Evolutionary conservation across 2,329 filamentous ascomycete genomes (phyloP).

Genomic region (Phialophora expanda): DNA sequence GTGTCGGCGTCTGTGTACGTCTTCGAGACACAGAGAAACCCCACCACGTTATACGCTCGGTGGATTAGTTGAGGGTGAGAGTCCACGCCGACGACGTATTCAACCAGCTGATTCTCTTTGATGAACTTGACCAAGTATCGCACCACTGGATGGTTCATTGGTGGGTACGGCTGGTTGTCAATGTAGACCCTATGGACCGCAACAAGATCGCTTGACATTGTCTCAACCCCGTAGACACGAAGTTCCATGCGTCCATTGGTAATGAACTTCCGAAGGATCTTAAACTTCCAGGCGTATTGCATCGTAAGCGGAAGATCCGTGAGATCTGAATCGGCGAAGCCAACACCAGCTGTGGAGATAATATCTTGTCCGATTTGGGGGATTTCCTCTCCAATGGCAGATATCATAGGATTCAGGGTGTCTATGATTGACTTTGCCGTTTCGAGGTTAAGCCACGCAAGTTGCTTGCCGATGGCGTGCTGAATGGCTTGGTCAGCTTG

Average conservation of each 20-base stretch:
- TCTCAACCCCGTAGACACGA: slow-evolving; percentile 76
- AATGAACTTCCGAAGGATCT: slow-evolving; percentile 72
- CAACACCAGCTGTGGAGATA: slow-evolving; percentile 40
- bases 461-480: slow-evolving; percentile 50
- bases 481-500: slow-evolving; percentile 48
- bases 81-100: slow-evolving; percentile 86
- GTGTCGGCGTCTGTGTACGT: slow-evolving; percentile 74
- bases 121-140: slow-evolving; percentile 73
- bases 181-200: slow-evolving; percentile 65
- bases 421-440: slow-evolving; percentile 47
- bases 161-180: slow-evolving; percentile 44
- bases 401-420: slow-evolving; percentile 43
- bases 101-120: slow-evolving; percentile 71
- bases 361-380: slow-evolving; percentile 46
- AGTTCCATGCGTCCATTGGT: slow-evolving; percentile 89
- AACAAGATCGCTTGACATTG: slow-evolving; percentile 74
- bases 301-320: slow-evolving; percentile 46
- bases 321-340: slow-evolving; percentile 33
- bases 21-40: slow-evolving; percentile 80
- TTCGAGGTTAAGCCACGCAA: slow-evolving; percentile 51
- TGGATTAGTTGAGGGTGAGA: slow-evolving; percentile 90
- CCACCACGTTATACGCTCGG: slow-evolving; percentile 80
- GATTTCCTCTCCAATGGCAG: slow-evolving; percentile 42
- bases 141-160: slow-evolving; percentile 60
- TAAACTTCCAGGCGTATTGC: slow-evolving; percentile 69